Base-by-base conservation (phyloP, 192 early-diverging fungal species). In the Linderina pennispora region DNA sequence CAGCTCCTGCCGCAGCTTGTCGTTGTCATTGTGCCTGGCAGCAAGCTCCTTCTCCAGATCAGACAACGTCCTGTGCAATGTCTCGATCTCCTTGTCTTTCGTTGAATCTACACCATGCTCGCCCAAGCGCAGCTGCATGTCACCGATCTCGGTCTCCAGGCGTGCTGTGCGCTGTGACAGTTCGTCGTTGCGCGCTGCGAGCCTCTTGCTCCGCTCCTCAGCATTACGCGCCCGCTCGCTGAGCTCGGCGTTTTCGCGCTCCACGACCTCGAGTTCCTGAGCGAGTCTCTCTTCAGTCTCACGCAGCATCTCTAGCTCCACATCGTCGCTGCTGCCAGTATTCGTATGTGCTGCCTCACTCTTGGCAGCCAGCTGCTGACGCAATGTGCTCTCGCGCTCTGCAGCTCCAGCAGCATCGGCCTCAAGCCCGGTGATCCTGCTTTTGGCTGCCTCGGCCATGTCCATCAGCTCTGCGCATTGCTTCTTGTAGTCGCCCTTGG, bases 91-190 rank as follows among this genome's bases (percentile, higher is more conserved):
- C 28, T 26, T 24, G 9, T 15, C 14, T 6, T 31, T 5, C 28
- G 5, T 31, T 31, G 28, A 5, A 11, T 31, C 28, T 3, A 11
- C 21, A 32, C 26, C 5, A 5, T 20, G 14, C 23, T 26, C 16
- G 23, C 36, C 36, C 41, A 31, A 1, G 36, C 43, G 19, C 15
- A 34, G 33, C 32, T 53, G 58, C 20, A 68, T 16, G 22, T 61
- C 65, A 18, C 44, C 33, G 17, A 68, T 15, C 53, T 70, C 66
- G 2, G 47, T 58, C 25, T 70, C 66, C 3, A 62, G 40, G 25
- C 60, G 50, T 15, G 66, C 66, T 3, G 46, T 22, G 14, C 54
- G 59, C 38, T 70, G 59, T 6, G 25, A 54, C 14, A 62, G 59
- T 33, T 62, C 59, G 28, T 70, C 66, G 35, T 48, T 55, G 13